These are phyloP conservation scores for Chlorella sp. DNA, from an alignment of 139 green algal species.

Conservation along the genomic window DNA sequence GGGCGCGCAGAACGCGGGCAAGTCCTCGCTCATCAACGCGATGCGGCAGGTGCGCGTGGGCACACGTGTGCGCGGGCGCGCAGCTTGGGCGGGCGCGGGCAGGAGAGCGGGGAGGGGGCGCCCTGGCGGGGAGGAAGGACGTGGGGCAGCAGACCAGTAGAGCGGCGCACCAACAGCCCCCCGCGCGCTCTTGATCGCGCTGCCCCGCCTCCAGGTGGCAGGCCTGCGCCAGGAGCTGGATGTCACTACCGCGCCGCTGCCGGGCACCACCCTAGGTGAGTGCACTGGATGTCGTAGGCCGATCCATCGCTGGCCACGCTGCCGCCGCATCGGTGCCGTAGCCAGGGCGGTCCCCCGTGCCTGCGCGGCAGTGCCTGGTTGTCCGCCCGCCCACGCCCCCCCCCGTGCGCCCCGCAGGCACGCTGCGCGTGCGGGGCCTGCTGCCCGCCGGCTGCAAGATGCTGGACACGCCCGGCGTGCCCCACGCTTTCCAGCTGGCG, in stretches of 20 bases:
- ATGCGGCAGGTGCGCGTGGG: slow-evolving; percentile 71
- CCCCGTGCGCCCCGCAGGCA: slow-evolving; percentile 37
- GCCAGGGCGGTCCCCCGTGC: background rate
- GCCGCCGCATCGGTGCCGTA: background rate
- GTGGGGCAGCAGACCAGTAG: too few species aligned
- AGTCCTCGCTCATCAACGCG: slow-evolving; percentile 93
- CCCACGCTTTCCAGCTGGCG: slow-evolving; percentile 87
- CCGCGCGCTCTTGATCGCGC: too few species aligned
- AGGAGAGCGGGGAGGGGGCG: too few species aligned
- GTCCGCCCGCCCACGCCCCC: background rate
- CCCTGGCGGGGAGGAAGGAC: too few species aligned
- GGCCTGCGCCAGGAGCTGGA: slow-evolving; percentile 45
- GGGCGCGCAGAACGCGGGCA: slow-evolving; percentile 88
- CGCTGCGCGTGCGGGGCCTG: slow-evolving; percentile 80
- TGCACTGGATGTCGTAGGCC: background rate
- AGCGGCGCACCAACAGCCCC: too few species aligned
- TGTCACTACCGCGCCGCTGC: slow-evolving; percentile 84
- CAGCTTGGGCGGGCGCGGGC: too few species aligned
- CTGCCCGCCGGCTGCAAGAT: slow-evolving; percentile 73
- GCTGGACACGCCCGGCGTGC: slow-evolving; percentile 96
- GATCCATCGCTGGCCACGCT: background rate
- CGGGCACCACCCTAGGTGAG: slow-evolving; percentile 91
- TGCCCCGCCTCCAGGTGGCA: too few species aligned
- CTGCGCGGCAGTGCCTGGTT: background rate
- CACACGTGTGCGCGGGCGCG: too few species aligned